A percentile compares a stretch with the other conserved stretches of the same genome.
phyloP scores from a whole-genome alignment of 1,284 basidiomycete genomes.

The Heterobasidion annosum region DNA sequence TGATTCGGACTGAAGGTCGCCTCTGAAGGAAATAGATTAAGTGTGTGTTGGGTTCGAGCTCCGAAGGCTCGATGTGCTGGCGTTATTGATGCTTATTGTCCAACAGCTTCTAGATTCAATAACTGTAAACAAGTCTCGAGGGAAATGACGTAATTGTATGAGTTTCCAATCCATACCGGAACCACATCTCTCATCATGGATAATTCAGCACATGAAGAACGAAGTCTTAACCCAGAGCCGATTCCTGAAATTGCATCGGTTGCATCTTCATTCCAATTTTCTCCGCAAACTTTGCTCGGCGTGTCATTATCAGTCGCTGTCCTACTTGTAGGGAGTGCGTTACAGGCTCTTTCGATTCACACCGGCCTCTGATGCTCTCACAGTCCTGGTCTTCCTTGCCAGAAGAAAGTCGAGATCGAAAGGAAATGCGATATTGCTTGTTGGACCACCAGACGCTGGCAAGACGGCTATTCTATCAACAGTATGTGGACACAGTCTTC shows the following conservation, averaged over 20 bases:
- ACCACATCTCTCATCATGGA: neutral
- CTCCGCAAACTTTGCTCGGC: neutral
- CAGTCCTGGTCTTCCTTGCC: slow-evolving; percentile 28
- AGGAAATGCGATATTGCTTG: slow-evolving; percentile 52
- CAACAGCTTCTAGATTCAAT: neutral
- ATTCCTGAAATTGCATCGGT: neutral
- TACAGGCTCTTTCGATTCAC: neutral
- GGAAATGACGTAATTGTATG: neutral
- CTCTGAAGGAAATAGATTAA: neutral
- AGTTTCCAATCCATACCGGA: no score
- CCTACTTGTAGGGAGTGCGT: neutral
- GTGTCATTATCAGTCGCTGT: neutral
- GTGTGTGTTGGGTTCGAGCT: no score
- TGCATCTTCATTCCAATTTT: neutral
- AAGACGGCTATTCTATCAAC: slow-evolving; percentile 63
- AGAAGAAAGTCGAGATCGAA: slow-evolving; percentile 33
- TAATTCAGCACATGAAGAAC: neutral
- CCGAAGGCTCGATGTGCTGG: neutral
- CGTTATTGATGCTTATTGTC: neutral
- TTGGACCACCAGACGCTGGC: slow-evolving; percentile 64
- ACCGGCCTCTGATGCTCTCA: neutral
- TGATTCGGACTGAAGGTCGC: neutral
- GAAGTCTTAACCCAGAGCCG: neutral
- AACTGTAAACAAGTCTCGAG: neutral
- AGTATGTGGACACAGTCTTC: slow-evolving; percentile 23